Evolutionary conservation across 2,329 filamentous ascomycete species (phyloP), one percentile per base, ranked within the genome.

Genomic region (Colletotrichum sp.): DNA sequence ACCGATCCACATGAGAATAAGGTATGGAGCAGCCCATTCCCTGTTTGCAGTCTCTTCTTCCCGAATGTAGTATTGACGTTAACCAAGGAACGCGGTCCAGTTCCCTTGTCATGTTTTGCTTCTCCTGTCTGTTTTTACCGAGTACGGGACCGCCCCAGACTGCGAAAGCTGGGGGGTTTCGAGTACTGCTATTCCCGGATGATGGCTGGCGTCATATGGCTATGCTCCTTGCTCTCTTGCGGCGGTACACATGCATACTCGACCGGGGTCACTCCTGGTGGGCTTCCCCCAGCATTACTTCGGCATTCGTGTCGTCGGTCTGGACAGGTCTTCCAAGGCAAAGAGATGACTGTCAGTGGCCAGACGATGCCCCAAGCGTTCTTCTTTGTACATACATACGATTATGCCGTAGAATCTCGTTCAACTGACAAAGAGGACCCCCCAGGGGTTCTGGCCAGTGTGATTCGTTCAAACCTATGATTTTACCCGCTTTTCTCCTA

Each of bases 1-100:
- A 24, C 63, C 69, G 72, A 47, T 74, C 72, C 72, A 74, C 68
- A 51, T 51, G 12, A 57, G 21, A 27, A 38, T 59, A 72, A 63
- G 59, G 27, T 24, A 67, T 67, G 65, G 65, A 43, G 31, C 55
- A 36, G 65, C 57, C 57, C 34, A 12, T 67, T 38, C 54, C 65
- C 65, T 67, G 33, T 21, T 29, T 57, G 64, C 64, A 36, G 18
- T 18, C 27, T 66, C 34, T 57, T 29, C 29, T 51, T 55, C 27
- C 51, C 24, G 63, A 8, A 55, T 29, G 33, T 38, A 38, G 51
- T 66, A 57, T 68, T 68, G 51, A 67, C 51, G 64, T 21, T 67
- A 31, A 33, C 47, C 66, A 54, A 61, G 34, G 33, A 62, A 62
- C 59, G 13, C n/a, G 8, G 43, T 51, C 43, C 43, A 51, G 43